Conservation (phyloP, 192 early-diverging fungal genomes). For the Pilobolus umbonatus region DNA sequence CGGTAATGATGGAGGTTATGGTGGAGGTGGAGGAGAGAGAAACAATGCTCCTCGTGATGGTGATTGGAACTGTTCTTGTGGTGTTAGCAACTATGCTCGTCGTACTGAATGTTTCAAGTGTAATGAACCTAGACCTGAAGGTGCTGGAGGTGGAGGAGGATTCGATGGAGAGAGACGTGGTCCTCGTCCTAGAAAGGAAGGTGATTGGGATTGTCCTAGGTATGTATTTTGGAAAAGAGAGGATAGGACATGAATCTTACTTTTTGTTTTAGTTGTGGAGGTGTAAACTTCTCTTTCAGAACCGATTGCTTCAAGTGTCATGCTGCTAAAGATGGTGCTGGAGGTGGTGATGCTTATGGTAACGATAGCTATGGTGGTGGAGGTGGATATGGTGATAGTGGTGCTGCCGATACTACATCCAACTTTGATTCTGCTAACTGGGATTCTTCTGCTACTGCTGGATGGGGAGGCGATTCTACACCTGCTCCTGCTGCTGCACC, state of each 20-base stretch:
- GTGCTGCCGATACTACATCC: neutral
- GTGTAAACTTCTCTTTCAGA: constrained; percentile 24
- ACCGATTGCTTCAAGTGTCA: constrained; percentile 26
- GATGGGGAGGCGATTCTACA: neutral
- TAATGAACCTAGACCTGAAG: constrained; percentile 23
- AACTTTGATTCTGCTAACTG: neutral
- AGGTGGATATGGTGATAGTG: neutral
- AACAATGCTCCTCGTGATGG: constrained; percentile 14
- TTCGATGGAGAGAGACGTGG: constrained; percentile 16
- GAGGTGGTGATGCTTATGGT: constrained; percentile 5
- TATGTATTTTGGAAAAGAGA: constrained; percentile 1
- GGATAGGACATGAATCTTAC: neutral
- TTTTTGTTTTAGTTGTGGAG: constrained; percentile 18
- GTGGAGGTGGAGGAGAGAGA: constrained; percentile 1
- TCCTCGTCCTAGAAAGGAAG: constrained; percentile 22
- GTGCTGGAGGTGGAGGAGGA: constrained; percentile 16
- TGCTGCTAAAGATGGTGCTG: constrained; percentile 12
- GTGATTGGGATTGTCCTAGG: constrained; percentile 32
- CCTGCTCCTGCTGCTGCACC: neutral
- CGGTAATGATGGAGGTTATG: constrained; percentile 19
- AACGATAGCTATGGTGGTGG: neutral
- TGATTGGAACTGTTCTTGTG: constrained; percentile 7
- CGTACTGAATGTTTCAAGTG: constrained; percentile 28
- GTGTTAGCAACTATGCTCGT: constrained; percentile 18
- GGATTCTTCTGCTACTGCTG: constrained; percentile 10